A percentile compares a stretch with the other conserved stretches of the same genome.
Conservation (phyloP, 148 eudicot species). For the Spergularia bocconei region DNA sequence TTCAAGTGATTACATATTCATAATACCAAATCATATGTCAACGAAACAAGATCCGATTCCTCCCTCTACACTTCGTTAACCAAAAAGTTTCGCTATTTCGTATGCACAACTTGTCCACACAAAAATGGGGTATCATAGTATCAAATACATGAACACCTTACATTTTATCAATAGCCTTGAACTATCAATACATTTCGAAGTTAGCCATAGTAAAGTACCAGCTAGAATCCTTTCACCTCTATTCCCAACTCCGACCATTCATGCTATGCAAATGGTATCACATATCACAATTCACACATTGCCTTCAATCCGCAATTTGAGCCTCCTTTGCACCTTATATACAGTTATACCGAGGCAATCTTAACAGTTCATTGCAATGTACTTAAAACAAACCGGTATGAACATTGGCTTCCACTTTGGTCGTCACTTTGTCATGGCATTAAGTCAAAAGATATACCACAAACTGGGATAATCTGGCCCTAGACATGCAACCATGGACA, state of each 20-base stretch:
- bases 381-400: not conserved
- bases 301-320: not conserved
- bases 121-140: not conserved
- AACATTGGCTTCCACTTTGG: not conserved
- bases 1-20: too few species aligned
- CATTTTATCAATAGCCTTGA: not conserved
- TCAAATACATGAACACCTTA: not conserved
- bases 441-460: not conserved
- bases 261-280: too few species aligned
- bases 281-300: not conserved
- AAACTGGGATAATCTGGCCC: not conserved
- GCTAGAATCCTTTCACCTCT: not conserved
- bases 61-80: not conserved
- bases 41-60: not conserved
- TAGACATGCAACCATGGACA: not conserved
- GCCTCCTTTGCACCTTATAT: slow-evolving; percentile 6
- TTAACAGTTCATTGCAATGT: not conserved
- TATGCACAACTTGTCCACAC: not conserved
- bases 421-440: not conserved
- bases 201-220: not conserved
- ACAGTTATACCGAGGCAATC: not conserved
- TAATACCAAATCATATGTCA: too few species aligned
- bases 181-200: not conserved
- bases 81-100: not conserved
- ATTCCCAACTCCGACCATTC: not conserved